Base-by-base conservation (phyloP, 2,329 filamentous ascomycete species). In the Grosmannia penicillata region DNA sequence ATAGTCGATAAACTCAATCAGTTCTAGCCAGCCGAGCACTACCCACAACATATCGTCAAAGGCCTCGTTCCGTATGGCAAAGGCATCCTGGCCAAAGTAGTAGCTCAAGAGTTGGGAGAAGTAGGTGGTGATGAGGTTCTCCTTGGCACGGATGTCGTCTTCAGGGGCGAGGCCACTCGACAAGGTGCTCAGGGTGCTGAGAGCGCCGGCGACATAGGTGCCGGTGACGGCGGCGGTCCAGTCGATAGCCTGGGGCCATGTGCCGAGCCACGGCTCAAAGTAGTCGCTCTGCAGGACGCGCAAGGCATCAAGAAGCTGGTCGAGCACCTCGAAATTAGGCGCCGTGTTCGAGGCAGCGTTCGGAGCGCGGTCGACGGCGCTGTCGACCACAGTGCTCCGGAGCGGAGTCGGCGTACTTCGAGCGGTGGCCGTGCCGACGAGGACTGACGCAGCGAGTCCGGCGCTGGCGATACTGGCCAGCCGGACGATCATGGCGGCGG, bases 11-110 rank as follows among this genome's bases (percentile, higher is more conserved):
- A 93, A 86, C 47, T 81, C 77, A 45, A 86, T 71, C 35, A 73
- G 74, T 53, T 94, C 84, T 37, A 95, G 62, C 87, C 89, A 95
- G 45, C 81, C 84, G 27, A 96, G 67, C 3, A 93, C 85, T 1
- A 95, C 85, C 89, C 89, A 96, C 3, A 94, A 70, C 62, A 94
- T 93, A 55, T 96, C 89, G 53, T 95, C 89, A 54, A 79, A 93
- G 0, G 89, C 89, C 63, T 76, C 56, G 40, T 75, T 73, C 32
- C 83, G 70, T 36, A 95, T 69, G 22, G 70, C 66, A 45, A 86
- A 75, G 5, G 77, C 71, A 55, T 94, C 76, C 54, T 96, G 84
- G 17, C 83, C 85, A 53, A 89, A 93, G 54, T 93, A 95, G 48
- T 80, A 93, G 8, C 75, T 72, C 6, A 78, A 63, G 1, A 78